Conservation (phyloP, 768 basidiomycete genomes). For the Pholiota conissans region DNA sequence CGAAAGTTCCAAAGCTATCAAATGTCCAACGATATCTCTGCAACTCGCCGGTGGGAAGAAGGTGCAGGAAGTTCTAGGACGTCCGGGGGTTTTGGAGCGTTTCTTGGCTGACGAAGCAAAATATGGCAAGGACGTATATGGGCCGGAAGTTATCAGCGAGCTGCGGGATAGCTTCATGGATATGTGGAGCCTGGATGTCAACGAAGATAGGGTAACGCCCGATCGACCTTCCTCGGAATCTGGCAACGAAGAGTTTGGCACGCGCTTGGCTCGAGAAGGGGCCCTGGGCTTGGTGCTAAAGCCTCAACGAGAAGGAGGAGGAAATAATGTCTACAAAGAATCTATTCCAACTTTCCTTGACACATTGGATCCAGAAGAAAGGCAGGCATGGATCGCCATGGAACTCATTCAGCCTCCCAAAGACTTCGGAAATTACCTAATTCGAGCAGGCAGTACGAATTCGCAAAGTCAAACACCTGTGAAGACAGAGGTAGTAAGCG, state of each 20-base stretch:
- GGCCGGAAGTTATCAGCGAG: slow-evolving; percentile 42
- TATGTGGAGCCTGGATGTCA: slow-evolving; percentile 81
- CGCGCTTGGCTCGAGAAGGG: slow-evolving; percentile 49
- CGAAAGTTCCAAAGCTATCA: slow-evolving; percentile 84
- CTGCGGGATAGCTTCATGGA: slow-evolving; percentile 81
- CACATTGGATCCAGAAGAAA: slow-evolving; percentile 54
- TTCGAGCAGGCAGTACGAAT: slow-evolving; percentile 61
- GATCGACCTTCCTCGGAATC: slow-evolving; percentile 26
- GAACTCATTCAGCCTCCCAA: slow-evolving; percentile 81
- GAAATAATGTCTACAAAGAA: slow-evolving; percentile 90
- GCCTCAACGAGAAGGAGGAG: slow-evolving; percentile 97
- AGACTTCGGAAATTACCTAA: slow-evolving; percentile 67
- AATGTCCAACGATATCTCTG: slow-evolving; percentile 87
- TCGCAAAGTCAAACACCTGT: slow-evolving; percentile 36
- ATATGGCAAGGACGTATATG: slow-evolving; percentile 32
- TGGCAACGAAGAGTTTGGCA: slow-evolving; percentile 38
- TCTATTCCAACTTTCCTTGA: slow-evolving; percentile 81
- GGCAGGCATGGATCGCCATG: slow-evolving; percentile 95
- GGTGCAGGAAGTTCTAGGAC: slow-evolving; percentile 84
- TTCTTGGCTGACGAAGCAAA: slow-evolving; percentile 54
- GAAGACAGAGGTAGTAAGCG: slow-evolving; percentile 75
- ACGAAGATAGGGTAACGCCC: slow-evolving; percentile 32
- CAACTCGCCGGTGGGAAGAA: slow-evolving; percentile 98
- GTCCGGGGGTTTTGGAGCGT: slow-evolving; percentile 68
- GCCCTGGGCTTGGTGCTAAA: slow-evolving; percentile 79